phyloP scores from a whole-genome alignment of 2,329 filamentous ascomycete genomes.

The Trichoderma cornu-damae region DNA sequence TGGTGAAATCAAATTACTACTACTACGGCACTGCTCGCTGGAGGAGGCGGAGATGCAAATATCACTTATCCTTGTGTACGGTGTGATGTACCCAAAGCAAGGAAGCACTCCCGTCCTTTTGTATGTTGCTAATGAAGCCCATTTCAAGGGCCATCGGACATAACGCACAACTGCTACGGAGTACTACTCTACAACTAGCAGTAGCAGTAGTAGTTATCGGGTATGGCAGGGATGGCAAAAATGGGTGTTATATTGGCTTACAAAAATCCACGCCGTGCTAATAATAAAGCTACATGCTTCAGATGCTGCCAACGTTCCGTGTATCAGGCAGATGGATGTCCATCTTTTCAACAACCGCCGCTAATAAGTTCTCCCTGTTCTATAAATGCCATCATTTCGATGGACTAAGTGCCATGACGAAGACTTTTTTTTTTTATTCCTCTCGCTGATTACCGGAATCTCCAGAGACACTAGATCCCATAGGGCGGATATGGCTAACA shows the following conservation, averaged over 20 bases:
- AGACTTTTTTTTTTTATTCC: background rate
- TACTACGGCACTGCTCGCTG: background rate
- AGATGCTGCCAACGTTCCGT: background rate
- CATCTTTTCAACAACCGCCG: background rate
- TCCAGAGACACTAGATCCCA: background rate
- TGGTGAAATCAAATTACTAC: too few species aligned
- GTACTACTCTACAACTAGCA: too few species aligned
- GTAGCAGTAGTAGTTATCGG: too few species aligned
- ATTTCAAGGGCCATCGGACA: background rate
- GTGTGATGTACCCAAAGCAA: background rate
- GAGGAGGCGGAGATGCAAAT: background rate
- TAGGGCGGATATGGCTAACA: background rate
- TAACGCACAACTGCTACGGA: too few species aligned
- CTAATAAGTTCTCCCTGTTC: background rate
- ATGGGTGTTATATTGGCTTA: background rate
- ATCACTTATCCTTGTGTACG: background rate
- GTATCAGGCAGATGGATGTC: background rate
- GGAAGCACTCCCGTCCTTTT: background rate
- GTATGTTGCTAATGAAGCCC: background rate
- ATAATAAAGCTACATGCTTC: background rate
- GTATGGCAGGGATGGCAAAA: background rate
- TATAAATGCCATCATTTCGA: background rate
- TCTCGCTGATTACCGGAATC: background rate
- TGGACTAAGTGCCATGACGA: conserved; percentile 2
- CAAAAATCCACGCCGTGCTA: background rate